Evolutionary conservation across 164 flowering plant species (phyloP).

Genomic region (Vitis riparia): DNA sequence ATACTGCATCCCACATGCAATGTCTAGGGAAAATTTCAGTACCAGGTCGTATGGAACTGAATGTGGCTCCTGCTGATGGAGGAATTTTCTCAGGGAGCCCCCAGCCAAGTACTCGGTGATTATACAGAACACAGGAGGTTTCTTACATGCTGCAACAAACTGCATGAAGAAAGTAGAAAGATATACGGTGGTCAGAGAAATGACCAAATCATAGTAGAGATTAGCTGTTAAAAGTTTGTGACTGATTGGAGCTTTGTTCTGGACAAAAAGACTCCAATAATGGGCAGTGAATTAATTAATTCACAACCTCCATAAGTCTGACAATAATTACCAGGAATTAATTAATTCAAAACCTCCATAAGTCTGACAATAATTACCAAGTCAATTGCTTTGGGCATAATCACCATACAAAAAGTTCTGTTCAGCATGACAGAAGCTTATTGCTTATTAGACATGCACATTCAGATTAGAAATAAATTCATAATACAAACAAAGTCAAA

Average conservation of each 20-base stretch:
- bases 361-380: neutral
- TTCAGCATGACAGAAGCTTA: no score
- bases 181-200: neutral
- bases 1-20: conserved; percentile 90
- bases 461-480: no score
- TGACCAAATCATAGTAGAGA: neutral
- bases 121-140: conserved; percentile 94
- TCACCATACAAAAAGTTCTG: no score
- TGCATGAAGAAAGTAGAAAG: conserved; percentile 29
- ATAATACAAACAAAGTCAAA: no score
- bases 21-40: conserved; percentile 74
- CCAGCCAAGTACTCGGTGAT: conserved; percentile 92
- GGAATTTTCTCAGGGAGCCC: conserved; percentile 75
- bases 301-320: neutral
- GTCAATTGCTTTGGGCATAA: no score
- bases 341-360: neutral
- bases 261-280: neutral
- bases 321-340: neutral
- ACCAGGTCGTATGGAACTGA: conserved; percentile 71
- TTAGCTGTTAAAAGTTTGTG: neutral
- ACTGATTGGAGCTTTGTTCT: neutral
- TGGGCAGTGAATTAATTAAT: neutral
- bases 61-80: conserved; percentile 91
- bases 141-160: conserved; percentile 97
- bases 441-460: no score